phyloP scores from a whole-genome alignment of 768 basidiomycete species.

The Boletus sp. region DNA sequence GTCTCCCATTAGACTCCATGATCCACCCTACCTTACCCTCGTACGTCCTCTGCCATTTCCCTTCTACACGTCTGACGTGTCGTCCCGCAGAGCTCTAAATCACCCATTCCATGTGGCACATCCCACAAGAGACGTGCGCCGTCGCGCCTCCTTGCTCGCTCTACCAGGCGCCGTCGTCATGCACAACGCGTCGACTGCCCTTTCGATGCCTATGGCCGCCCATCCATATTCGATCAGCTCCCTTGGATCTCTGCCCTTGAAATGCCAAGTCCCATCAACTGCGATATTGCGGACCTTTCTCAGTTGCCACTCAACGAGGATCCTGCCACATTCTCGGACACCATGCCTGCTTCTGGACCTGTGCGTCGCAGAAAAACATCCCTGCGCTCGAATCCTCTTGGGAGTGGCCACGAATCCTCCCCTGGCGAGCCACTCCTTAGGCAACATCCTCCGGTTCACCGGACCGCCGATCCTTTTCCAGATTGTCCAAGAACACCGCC shows the following conservation, averaged over 20 bases:
- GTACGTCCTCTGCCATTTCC: conserved; percentile 11
- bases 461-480: conserved; percentile 21
- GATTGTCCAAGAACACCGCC: conserved; percentile 33
- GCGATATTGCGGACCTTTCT: conserved; percentile 67
- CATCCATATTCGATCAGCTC: conserved; percentile 54
- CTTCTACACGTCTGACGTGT: conserved; percentile 4
- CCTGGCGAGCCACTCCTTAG: conserved; percentile 14
- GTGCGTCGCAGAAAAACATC: conserved; percentile 59
- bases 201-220: conserved; percentile 33
- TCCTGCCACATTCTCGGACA: conserved; percentile 18
- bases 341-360: conserved; percentile 43
- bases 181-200: conserved; percentile 41
- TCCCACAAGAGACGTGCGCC: conserved; percentile 37
- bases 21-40: conserved; percentile 22
- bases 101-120: conserved; percentile 38
- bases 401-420: conserved; percentile 23
- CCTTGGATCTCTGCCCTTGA: conserved; percentile 69
- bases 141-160: conserved; percentile 35
- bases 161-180: conserved; percentile 43
- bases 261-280: conserved; percentile 41
- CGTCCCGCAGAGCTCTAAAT: conserved; percentile 36
- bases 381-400: conserved; percentile 48
- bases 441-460: conserved; percentile 29
- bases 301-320: conserved; percentile 42
- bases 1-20: conserved; percentile 39